phyloP scores from a whole-genome alignment of 345 rosid species.

The Ceriops tagal region DNA sequence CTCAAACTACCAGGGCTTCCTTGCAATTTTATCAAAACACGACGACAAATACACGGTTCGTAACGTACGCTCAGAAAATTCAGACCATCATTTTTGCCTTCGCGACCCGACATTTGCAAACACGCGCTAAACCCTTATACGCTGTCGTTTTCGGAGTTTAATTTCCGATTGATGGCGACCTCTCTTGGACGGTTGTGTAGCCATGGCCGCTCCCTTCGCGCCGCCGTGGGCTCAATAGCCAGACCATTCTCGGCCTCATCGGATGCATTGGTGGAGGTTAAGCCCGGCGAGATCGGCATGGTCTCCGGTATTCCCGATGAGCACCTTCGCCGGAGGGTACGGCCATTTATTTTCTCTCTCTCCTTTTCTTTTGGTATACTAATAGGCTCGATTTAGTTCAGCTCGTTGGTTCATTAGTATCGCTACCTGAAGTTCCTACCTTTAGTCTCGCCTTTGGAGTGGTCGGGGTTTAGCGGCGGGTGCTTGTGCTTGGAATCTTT shows the following conservation, averaged over 20 bases:
- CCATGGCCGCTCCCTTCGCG: conserved; percentile 30
- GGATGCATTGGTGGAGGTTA: conserved; percentile 35
- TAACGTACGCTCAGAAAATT: background rate
- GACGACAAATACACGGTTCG: background rate
- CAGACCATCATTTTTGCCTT: no score
- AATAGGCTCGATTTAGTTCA: no score
- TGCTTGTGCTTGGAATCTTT: background rate
- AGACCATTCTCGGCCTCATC: conserved; percentile 25
- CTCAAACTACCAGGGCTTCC: background rate
- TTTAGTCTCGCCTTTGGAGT: no score
- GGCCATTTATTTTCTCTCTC: background rate
- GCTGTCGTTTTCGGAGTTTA: background rate
- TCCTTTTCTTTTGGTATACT: no score
- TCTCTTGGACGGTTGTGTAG: conserved; percentile 45
- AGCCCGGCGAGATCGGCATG: conserved; percentile 40
- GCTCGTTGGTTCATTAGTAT: no score
- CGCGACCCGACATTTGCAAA: no score
- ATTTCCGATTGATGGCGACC: conserved; percentile 42
- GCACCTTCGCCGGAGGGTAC: conserved; percentile 34
- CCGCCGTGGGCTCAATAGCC: conserved; percentile 5
- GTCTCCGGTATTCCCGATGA: conserved; percentile 38
- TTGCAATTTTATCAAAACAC: background rate
- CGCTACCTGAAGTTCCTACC: no score
- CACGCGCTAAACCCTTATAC: no score
- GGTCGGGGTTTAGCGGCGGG: no score